These are phyloP conservation scores for Furculomyces boomerangus DNA, from an alignment of 371 early-diverging fungal species.

Conservation along the genomic window DNA sequence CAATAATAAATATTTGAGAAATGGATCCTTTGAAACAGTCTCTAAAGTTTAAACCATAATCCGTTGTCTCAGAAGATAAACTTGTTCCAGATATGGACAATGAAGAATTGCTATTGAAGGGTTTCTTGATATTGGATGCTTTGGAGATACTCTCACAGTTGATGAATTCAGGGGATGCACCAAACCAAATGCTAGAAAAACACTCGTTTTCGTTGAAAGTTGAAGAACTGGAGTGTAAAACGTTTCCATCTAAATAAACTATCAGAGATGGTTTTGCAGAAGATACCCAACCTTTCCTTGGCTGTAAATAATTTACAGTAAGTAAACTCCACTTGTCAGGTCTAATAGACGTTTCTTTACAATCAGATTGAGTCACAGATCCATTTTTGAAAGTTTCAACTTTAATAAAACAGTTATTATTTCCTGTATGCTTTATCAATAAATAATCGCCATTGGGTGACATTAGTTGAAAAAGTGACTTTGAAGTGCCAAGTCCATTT, in stretches of 20 bases:
- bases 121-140: neutral
- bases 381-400: neutral
- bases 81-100: neutral
- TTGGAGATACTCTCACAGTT: no score
- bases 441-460: constrained; percentile 1
- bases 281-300: neutral
- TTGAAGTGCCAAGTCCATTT: no score
- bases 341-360: neutral
- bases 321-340: neutral
- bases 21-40: constrained; percentile 1
- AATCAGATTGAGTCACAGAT: neutral
- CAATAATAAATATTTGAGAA: constrained; percentile 1
- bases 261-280: neutral
- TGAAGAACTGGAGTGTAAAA: neutral
- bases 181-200: neutral
- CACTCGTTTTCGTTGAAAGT: neutral
- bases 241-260: neutral
- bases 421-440: neutral
- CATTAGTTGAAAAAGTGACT: neutral
- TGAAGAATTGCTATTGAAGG: neutral
- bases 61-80: neutral
- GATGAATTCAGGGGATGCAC: neutral
- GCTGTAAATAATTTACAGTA: neutral
- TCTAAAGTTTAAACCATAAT: neutral
- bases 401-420: neutral